These are phyloP conservation scores for Fusarium torulosum DNA, from an alignment of 2,329 filamentous ascomycete species.

Conservation along the genomic window DNA sequence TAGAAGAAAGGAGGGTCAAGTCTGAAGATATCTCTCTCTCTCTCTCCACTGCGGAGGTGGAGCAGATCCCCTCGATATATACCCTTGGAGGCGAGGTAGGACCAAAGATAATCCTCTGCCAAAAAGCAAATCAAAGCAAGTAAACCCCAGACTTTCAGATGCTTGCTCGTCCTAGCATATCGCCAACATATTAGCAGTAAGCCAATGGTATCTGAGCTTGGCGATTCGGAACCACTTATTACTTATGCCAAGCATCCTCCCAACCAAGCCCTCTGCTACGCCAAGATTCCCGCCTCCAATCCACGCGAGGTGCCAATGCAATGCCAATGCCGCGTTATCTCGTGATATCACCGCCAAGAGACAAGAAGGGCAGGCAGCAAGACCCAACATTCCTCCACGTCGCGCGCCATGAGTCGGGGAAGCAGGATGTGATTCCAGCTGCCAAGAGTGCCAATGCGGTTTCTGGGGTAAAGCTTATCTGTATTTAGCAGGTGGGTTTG, in stretches of 20 bases:
- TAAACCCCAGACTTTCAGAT: neutral
- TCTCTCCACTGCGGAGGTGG: slow-evolving; percentile 11
- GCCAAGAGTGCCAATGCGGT: neutral
- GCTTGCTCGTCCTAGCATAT: neutral
- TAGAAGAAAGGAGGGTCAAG: neutral
- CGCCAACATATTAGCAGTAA: slow-evolving; percentile 6
- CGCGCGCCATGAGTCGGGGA: neutral
- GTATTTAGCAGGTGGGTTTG: neutral
- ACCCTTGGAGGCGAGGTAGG: neutral
- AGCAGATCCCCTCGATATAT: slow-evolving; percentile 21
- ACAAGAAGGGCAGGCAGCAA: slow-evolving; percentile 29
- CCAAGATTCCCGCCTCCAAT: slow-evolving; percentile 16
- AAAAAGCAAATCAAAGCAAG: neutral
- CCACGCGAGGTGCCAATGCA: slow-evolving; percentile 22
- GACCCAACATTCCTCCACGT: neutral
- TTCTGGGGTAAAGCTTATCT: neutral
- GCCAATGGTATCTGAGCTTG: slow-evolving; percentile 30
- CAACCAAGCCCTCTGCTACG: neutral
- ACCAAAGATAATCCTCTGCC: no score
- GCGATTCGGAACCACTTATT: slow-evolving; percentile 26
- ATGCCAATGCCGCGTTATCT: slow-evolving; percentile 16
- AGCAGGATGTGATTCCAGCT: neutral
- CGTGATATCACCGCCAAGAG: slow-evolving; percentile 37
- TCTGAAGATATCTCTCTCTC: slow-evolving; percentile 18
- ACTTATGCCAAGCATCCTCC: slow-evolving; percentile 27